Conservation (phyloP, 495 filamentous ascomycete species). For the Talaromyces proteolyticus region DNA sequence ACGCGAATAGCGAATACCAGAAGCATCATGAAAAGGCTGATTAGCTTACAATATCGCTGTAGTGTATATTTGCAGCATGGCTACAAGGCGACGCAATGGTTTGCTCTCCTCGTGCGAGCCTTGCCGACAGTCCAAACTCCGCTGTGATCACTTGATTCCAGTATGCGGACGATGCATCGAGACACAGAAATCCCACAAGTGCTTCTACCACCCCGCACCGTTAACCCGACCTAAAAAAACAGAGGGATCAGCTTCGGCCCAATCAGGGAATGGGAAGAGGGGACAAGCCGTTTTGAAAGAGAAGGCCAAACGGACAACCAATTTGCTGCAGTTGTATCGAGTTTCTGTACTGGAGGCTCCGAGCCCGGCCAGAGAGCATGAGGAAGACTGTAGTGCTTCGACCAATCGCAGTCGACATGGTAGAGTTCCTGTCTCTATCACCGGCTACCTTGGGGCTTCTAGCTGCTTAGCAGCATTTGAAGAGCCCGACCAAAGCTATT, state of each 20-base stretch:
- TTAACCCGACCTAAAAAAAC: neutral
- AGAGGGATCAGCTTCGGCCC: neutral
- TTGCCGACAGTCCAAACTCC: conserved; percentile 32
- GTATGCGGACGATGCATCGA: conserved; percentile 22
- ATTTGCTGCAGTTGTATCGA: conserved; percentile 3
- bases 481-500: neutral
- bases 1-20: too few relatives aligned
- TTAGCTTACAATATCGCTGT: too few relatives aligned
- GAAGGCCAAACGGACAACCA: neutral
- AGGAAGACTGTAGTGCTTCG: neutral
- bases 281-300: neutral
- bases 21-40: too few relatives aligned
- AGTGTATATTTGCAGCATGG: neutral
- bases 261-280: neutral
- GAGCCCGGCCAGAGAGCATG: neutral
- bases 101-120: conserved; percentile 35
- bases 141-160: conserved; percentile 28
- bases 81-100: conserved; percentile 20
- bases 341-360: neutral
- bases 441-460: conserved; percentile 2
- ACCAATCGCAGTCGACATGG: neutral
- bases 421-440: neutral
- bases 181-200: conserved; percentile 15
- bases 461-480: conserved; percentile 5
- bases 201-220: conserved; percentile 5